Base-by-base conservation (phyloP, 495 filamentous ascomycete genomes). In the Penicillium samsonianum region DNA sequence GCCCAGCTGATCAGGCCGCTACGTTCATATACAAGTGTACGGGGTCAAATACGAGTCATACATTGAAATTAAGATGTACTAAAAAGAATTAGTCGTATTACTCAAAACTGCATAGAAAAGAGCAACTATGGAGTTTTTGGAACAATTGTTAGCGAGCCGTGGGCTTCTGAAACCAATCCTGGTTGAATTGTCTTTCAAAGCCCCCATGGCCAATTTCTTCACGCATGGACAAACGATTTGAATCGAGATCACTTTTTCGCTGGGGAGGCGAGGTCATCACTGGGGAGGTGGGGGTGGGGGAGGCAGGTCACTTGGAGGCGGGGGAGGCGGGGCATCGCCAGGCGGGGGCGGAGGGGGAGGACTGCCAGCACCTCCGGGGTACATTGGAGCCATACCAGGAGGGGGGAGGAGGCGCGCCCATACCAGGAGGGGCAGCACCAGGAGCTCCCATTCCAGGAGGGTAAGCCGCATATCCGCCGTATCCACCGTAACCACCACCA, bases 381-480 rank as follows among this genome's bases (percentile, higher is more conserved):
- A 87, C 58, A 90, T 79, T 17, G 87, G 82, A 55, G 83, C 82
- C 55, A 90, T 78, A 43, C 87, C 87, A 50, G 87, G 87, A 37
- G 88, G 88, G 50, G n/a, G 87, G 84, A 45, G 87, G 86, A 28
- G 88, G 86, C 49, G 82, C 83, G 57, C 79, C 80, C 60, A 87
- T 80, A 45, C 75, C 77, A 50, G 75, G 67, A 42, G 80, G 76
- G 33, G 83, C 42, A 47, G 42, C 53, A 43, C 60, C 60, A 50
- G 86, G 83, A 56, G 82, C 82, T 59, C 80, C 81, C 63, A 88
- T 81, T 47, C 76, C 78, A 53, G 77, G 69, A 43, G 81, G 78
- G 40, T 62, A 62, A 38, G 84, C 75, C 67, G 86, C 30, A 28
- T 55, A 55, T 26, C 42, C 42, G 6, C 52, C 52, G 65, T 86